phyloP scores from a whole-genome alignment of 495 filamentous ascomycete genomes.

The Letharia columbiana region DNA sequence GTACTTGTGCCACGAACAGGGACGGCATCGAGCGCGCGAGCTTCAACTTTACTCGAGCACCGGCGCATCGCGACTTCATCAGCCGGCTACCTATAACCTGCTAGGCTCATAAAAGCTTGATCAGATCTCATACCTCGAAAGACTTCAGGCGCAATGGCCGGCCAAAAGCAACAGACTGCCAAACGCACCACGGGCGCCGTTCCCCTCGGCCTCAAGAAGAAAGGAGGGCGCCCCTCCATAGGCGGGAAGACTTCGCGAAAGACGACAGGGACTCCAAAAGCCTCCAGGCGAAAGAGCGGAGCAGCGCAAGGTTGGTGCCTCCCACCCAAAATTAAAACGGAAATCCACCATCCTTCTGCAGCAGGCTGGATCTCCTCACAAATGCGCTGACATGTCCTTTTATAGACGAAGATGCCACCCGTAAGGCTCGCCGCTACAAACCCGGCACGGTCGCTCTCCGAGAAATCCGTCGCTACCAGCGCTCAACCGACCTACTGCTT shows the following conservation, averaged over 20 bases:
- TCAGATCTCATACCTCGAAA: neutral
- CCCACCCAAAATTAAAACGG: neutral
- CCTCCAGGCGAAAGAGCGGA: constrained; percentile 11
- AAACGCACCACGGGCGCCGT: constrained; percentile 19
- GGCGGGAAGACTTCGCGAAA: constrained; percentile 12
- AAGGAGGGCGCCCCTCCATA: constrained; percentile 7
- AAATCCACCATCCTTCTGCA: neutral
- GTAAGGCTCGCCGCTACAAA: constrained; percentile 54
- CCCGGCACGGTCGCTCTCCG: constrained; percentile 78
- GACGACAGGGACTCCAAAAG: constrained; percentile 12
- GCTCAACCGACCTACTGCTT: constrained; percentile 70
- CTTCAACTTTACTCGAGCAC: neutral
- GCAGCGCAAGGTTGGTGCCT: constrained; percentile 7
- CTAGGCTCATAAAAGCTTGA: neutral
- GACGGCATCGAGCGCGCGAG: neutral
- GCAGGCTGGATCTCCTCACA: neutral
- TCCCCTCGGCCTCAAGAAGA: constrained; percentile 12
- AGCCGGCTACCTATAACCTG: neutral
- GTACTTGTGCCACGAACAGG: neutral
- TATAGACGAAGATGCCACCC: constrained; percentile 9
- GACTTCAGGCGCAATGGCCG: constrained; percentile 10
- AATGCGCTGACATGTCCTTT: neutral
- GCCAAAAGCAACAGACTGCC: constrained; percentile 18
- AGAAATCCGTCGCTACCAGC: constrained; percentile 82
- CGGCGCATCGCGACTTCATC: neutral